phyloP scores from a whole-genome alignment of 306 rosid genomes.

The Argentina anserina region DNA sequence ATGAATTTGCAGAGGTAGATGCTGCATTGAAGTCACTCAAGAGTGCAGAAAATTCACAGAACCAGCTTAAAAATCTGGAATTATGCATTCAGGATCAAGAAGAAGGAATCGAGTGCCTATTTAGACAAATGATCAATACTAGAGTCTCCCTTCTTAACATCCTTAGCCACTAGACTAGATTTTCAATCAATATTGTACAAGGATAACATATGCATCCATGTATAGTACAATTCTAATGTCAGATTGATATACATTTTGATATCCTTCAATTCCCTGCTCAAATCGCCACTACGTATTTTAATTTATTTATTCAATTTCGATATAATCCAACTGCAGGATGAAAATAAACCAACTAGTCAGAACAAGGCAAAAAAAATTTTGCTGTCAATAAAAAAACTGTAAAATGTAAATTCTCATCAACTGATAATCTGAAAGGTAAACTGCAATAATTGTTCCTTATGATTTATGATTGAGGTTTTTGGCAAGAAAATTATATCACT shows the following conservation, averaged over 20 bases:
- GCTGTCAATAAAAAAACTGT: too few relatives aligned
- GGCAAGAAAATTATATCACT: too few relatives aligned
- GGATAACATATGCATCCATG: neutral
- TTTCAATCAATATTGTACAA: neutral
- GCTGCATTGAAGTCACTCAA: neutral
- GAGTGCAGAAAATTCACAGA: conserved; percentile 7
- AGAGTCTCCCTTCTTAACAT: conserved; percentile 39
- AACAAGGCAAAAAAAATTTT: too few relatives aligned
- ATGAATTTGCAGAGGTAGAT: neutral
- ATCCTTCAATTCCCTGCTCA: too few relatives aligned
- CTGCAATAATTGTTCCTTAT: too few relatives aligned
- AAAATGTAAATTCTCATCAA: too few relatives aligned
- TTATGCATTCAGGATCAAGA: conserved; percentile 29
- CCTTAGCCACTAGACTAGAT: conserved; percentile 13
- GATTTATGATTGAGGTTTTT: too few relatives aligned
- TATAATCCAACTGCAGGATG: too few relatives aligned
- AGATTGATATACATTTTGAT: neutral
- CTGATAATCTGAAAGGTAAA: too few relatives aligned
- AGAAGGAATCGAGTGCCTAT: conserved; percentile 21
- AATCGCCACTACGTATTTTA: neutral
- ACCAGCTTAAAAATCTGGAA: conserved; percentile 14
- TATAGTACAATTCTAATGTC: neutral
- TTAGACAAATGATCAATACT: conserved; percentile 29
- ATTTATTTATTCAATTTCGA: too few relatives aligned
- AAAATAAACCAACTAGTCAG: too few relatives aligned